Evolutionary conservation across 768 basidiomycete species (phyloP).

Genomic region (Lactarius quietus): DNA sequence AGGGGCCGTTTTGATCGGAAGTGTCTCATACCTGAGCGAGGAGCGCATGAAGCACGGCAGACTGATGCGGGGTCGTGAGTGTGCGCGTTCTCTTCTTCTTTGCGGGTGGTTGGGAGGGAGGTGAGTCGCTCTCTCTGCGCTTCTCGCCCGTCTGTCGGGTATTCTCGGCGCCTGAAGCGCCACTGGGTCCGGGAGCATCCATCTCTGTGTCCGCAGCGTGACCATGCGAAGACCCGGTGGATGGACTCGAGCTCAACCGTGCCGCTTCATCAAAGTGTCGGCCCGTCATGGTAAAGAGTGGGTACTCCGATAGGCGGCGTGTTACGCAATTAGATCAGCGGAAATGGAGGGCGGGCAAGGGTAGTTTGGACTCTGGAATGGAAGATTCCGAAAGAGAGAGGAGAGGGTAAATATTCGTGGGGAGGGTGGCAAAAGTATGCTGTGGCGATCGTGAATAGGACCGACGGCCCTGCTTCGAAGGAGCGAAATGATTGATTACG

Average conservation of each 20-base stretch:
- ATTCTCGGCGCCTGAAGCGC: slow-evolving; percentile 39
- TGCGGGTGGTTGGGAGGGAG: slow-evolving; percentile 39
- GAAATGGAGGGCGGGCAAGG: background rate
- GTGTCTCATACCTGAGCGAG: slow-evolving; percentile 66
- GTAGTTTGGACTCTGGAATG: background rate
- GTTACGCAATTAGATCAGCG: background rate
- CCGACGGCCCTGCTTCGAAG: slow-evolving; percentile 16
- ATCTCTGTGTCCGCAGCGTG: slow-evolving; percentile 57
- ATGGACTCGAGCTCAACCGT: slow-evolving; percentile 21
- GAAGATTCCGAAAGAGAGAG: background rate
- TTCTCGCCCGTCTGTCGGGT: slow-evolving; percentile 20
- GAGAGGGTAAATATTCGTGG: slow-evolving; percentile 11
- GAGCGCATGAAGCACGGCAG: slow-evolving; percentile 80
- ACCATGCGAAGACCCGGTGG: slow-evolving; percentile 31
- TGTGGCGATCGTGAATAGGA: slow-evolving; percentile 22
- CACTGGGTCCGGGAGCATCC: slow-evolving; percentile 42
- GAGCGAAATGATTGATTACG: slow-evolving; percentile 25
- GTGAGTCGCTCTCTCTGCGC: slow-evolving; percentile 31
- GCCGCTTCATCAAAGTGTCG: slow-evolving; percentile 20
- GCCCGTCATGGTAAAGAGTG: slow-evolving; percentile 12
- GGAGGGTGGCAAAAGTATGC: background rate
- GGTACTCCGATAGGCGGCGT: background rate
- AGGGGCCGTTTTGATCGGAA: slow-evolving; percentile 18
- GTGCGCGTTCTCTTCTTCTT: slow-evolving; percentile 84
- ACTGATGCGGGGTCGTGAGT: slow-evolving; percentile 83